phyloP scores from a whole-genome alignment of 306 rosid genomes.

The Quercus wislizeni region DNA sequence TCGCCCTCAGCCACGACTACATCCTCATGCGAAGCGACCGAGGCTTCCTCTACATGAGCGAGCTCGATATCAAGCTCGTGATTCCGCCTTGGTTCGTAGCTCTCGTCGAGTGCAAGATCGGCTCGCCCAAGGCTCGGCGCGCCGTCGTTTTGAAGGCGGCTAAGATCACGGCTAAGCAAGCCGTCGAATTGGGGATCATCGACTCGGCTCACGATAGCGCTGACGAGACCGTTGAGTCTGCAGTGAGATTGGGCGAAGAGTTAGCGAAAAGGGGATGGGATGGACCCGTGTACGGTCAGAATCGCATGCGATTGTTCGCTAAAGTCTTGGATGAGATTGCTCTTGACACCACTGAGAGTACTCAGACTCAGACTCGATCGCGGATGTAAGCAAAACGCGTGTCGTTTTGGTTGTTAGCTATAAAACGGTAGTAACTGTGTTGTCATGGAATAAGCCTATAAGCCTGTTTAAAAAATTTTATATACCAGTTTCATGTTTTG shows the following conservation, averaged over 20 bases:
- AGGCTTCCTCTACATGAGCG: slow-evolving; percentile 87
- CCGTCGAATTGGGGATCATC: slow-evolving; percentile 50
- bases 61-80: slow-evolving; percentile 56
- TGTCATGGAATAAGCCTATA: too few relatives aligned
- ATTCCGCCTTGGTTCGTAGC: slow-evolving; percentile 60
- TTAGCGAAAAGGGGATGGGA: slow-evolving; percentile 55
- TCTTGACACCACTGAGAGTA: neutral
- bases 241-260: slow-evolving; percentile 36
- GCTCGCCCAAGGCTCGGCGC: slow-evolving; percentile 45
- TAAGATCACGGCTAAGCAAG: slow-evolving; percentile 59
- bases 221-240: slow-evolving; percentile 57
- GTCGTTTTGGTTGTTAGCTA: too few relatives aligned
- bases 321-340: slow-evolving; percentile 35
- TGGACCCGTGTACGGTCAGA: slow-evolving; percentile 70
- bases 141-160: slow-evolving; percentile 55
- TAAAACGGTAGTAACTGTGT: too few relatives aligned
- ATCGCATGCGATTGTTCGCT: slow-evolving; percentile 35
- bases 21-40: slow-evolving; percentile 65
- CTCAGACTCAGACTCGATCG: slow-evolving; percentile 6
- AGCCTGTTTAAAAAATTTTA: too few relatives aligned
- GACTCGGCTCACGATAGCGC: slow-evolving; percentile 56
- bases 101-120: slow-evolving; percentile 44
- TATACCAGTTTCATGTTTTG: too few relatives aligned
- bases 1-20: slow-evolving; percentile 77
- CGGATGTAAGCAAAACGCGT: slow-evolving; percentile 30